A percentile compares a stretch with the other conserved stretches of the same genome.
phyloP scores from a whole-genome alignment of 805 yeast genomes.

The Cyberlindnera maclurae region DNA sequence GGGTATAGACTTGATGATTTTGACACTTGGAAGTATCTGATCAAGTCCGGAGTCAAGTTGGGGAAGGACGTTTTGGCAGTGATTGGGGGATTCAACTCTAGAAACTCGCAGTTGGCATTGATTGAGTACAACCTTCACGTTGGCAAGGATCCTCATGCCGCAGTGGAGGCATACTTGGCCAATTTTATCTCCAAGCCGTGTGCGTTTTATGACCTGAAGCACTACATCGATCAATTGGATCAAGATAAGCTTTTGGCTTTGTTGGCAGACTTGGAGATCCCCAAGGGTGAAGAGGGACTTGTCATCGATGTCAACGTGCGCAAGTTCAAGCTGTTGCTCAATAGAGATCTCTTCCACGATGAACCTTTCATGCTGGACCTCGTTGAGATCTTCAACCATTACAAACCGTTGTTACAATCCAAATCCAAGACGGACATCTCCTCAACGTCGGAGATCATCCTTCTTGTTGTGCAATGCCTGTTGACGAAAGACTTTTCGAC shows the following conservation, averaged over 20 bases:
- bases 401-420: slow-evolving; percentile 28
- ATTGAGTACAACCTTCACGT: slow-evolving; percentile 35
- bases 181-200: slow-evolving; percentile 51
- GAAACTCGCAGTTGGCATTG: slow-evolving; percentile 52
- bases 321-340: slow-evolving; percentile 40
- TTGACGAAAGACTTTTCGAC: slow-evolving; percentile 16
- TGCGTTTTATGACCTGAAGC: slow-evolving; percentile 53
- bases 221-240: slow-evolving; percentile 20
- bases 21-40: slow-evolving; percentile 58
- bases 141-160: slow-evolving; percentile 16
- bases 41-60: slow-evolving; percentile 37
- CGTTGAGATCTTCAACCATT: slow-evolving; percentile 33
- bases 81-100: slow-evolving; percentile 30
- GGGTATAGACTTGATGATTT: slow-evolving; percentile 61
- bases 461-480: slow-evolving; percentile 42
- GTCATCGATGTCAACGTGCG: slow-evolving; percentile 33
- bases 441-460: slow-evolving; percentile 56
- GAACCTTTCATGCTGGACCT: slow-evolving; percentile 26
- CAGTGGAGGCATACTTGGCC: slow-evolving; percentile 32
- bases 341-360: slow-evolving; percentile 15
- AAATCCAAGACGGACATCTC: slow-evolving; percentile 64
- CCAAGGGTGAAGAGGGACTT: slow-evolving; percentile 17
- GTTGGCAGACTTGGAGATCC: slow-evolving; percentile 20
- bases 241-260: slow-evolving; percentile 11
- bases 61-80: slow-evolving; percentile 28